These are phyloP conservation scores for Cyberlindnera maritima DNA, from an alignment of 805 yeast genomes.

Conservation along the genomic window DNA sequence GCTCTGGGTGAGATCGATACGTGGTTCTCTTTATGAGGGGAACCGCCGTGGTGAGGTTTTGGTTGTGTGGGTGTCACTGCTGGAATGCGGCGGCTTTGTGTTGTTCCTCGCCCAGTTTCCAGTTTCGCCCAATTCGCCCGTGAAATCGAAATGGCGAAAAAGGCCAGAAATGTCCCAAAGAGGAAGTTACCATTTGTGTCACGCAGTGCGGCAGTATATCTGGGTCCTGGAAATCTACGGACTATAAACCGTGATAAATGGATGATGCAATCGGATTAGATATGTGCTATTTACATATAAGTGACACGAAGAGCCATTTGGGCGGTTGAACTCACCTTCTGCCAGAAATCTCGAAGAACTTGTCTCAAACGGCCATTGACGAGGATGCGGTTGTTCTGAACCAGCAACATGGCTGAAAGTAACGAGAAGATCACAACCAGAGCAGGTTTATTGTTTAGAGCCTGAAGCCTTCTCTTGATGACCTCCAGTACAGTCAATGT, in stretches of 20 bases:
- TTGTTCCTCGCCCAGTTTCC: background rate
- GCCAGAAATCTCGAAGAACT: conserved; percentile 13
- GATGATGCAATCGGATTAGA: too few species aligned
- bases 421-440: conserved; percentile 16
- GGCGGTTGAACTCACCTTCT: conserved; percentile 14
- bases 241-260: too few species aligned
- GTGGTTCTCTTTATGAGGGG: background rate
- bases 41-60: background rate
- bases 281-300: conserved; percentile 17
- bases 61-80: background rate
- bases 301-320: conserved; percentile 29
- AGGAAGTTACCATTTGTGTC: background rate
- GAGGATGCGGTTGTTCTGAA: conserved; percentile 11
- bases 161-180: background rate
- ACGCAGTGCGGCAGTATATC: too few species aligned
- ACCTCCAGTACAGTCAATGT: conserved; percentile 13
- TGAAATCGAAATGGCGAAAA: background rate
- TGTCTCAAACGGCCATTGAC: conserved; percentile 15
- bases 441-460: conserved; percentile 6
- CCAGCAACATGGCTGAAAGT: conserved; percentile 15
- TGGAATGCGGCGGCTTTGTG: background rate
- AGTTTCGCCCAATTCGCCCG: background rate
- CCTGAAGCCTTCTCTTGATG: conserved; percentile 16
- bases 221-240: too few species aligned
- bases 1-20: background rate